Evolutionary conservation across 2,329 filamentous ascomycete genomes (phyloP), one percentile per base, ranked within the genome.

Genomic region (Arthrinium puccinioides): DNA sequence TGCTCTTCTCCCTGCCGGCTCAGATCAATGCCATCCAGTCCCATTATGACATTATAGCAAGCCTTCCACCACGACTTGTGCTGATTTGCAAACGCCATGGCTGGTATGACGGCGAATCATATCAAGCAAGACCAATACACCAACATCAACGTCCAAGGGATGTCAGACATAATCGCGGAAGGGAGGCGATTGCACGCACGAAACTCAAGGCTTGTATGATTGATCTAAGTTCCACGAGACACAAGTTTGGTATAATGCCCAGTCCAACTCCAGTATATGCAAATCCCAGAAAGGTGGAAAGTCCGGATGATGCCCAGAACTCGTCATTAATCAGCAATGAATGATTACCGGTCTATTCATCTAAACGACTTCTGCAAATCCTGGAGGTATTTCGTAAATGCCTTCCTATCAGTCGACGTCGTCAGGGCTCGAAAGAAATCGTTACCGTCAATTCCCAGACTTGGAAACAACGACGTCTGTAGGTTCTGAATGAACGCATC

Each of bases 401-500:
- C 64, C 48, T 80, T 82, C 45, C 71, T 72, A 48, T 82, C 78
- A 13, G 64, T 66, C 9, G 70, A 69, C 15, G 72, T 76, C 2
- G 74, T 78, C 61, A 83, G 62, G 27, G 64, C 66, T 43, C 69
- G 66, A 44, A 83, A 55, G 49, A 80, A 82, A 38, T 76, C 75
- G 16, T 66, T 66, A 8, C 75, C 77, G 38, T 78, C 72, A 18
- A 82, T 70, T 1, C 82, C 82, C 47, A 87, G 66, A 31, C 67
- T 71, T 1, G 77, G 70, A 47, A 89, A 76, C 40, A 88, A 72
- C 2, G 68, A 66, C 13, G 68, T 66, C 47, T 79, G 77, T 32
- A 90, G 61, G 51, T 84, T 74, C 42, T 76, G 72, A 18, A 90
- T 72, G 57, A 95, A 97, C 39, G 78, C 72, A 36, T 84, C 76